phyloP scores from a whole-genome alignment of 768 basidiomycete genomes.

The Collybia nuda region DNA sequence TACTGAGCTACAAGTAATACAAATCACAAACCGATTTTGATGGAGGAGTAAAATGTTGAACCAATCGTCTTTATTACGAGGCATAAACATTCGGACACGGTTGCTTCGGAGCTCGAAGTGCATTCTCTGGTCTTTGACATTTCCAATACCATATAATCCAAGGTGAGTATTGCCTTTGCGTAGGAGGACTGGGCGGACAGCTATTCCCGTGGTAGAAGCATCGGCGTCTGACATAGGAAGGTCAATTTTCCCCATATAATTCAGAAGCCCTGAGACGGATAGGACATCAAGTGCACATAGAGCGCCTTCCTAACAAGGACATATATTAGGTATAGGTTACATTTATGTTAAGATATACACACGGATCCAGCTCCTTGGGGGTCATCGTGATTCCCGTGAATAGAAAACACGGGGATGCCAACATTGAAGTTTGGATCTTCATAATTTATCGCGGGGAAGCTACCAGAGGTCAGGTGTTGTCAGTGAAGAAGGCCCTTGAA shows the following conservation, averaged over 20 bases:
- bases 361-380: conserved; percentile 95
- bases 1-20: neutral
- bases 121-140: conserved; percentile 95
- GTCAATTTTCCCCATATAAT: conserved; percentile 98
- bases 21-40: conserved; percentile 80
- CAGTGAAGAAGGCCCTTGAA: neutral
- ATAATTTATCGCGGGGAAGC: conserved; percentile 96
- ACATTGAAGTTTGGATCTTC: conserved; percentile 96
- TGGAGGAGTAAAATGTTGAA: conserved; percentile 94
- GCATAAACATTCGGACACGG: conserved; percentile 96
- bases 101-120: conserved; percentile 94
- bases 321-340: neutral
- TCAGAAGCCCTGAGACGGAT: conserved; percentile 90
- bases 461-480: conserved; percentile 26
- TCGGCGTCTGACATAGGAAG: conserved; percentile 73
- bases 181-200: conserved; percentile 86
- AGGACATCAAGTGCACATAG: conserved; percentile 94
- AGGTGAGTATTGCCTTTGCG: conserved; percentile 84
- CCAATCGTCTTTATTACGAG: conserved; percentile 87
- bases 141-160: conserved; percentile 95
- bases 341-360: conserved; percentile 26
- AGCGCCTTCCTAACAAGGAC: conserved; percentile 76
- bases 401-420: conserved; percentile 96
- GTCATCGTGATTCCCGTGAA: conserved; percentile 99
- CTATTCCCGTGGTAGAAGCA: conserved; percentile 71